Base-by-base conservation (phyloP, 805 yeast species). In the Candida qinlingensis region DNA sequence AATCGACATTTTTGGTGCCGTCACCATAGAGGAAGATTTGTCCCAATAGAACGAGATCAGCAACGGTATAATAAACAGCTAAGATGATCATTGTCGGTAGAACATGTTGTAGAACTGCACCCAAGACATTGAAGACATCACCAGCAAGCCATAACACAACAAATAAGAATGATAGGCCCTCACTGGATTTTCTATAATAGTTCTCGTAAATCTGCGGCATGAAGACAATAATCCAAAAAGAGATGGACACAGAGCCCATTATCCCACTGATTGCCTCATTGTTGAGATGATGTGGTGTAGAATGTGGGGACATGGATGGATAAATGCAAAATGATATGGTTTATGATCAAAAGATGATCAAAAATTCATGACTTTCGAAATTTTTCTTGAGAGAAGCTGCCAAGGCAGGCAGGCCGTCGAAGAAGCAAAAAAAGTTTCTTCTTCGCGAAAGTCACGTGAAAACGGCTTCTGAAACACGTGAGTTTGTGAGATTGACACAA, bases 171-270 rank as follows among this genome's bases (percentile, higher is more conserved):
- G 97, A 90, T 19, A 94, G 75, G 6, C 98, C 97, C 47, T 94
- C 97, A 6, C 96, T 82, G 35, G 90, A 81, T 65, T 87, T 83
- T 61, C 98, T 72, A 52, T 76, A 75, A 61, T 87, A 90, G 64
- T 91, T 92, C 63, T 94, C 97, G 66, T 89, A 91, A 41, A 94
- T 85, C 64, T 92, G 98, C 9, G 98, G 98, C 37, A 96, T 95
- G 73, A 94, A 92, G 13, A 92, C 99, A 43, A 94, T 91, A 51
- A 94, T 85, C 99, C 99, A 92, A 65, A 97, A 94, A 12, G 97
- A 96, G 42, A 92, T 79, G 19, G 98, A 92, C 35, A 94, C 89
- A 10, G 96, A 88, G 42, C 65, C 65, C n/a, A 60, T 56, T 31
- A 61, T 59, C 4, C 65, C 64, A 38, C 62, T 58, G 41, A 61